Percentiles rank a stretch among this genome's conserved stretches.
Conservation (phyloP, 2,329 filamentous ascomycete species). For the Xylariaceae sp. region DNA sequence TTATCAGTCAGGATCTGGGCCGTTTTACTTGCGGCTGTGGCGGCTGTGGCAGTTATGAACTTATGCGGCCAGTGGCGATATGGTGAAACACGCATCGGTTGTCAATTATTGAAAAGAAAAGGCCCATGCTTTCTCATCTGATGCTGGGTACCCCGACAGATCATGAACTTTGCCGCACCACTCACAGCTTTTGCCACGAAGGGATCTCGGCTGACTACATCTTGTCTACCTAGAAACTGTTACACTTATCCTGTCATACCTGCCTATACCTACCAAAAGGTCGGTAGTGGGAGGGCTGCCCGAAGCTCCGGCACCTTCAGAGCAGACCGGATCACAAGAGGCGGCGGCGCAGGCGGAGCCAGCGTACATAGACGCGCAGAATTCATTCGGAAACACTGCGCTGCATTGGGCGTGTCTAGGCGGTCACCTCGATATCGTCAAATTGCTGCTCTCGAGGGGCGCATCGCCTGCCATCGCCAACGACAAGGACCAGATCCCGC, state of each 20-base stretch:
- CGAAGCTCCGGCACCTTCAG: conserved; percentile 2
- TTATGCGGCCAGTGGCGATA: no score
- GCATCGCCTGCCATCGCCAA: conserved; percentile 77
- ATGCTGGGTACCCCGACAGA: no score
- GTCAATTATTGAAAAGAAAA: no score
- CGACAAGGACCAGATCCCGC: conserved; percentile 73
- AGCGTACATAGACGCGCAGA: conserved; percentile 61
- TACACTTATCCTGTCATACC: conserved; percentile 22
- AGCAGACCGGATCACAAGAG: conserved; percentile 29
- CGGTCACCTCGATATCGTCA: conserved; percentile 75
- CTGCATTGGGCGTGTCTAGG: conserved; percentile 93
- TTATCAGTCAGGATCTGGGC: no score
- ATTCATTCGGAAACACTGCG: conserved; percentile 81
- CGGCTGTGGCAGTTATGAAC: no score
- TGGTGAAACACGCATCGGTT: no score
- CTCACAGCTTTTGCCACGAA: background rate
- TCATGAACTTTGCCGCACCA: no score
- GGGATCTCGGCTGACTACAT: conserved; percentile 7
- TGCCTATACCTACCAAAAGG: conserved; percentile 14
- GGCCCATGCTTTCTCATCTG: no score
- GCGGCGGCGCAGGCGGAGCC: conserved; percentile 34
- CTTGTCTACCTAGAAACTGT: conserved; percentile 36
- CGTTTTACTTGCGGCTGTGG: no score
- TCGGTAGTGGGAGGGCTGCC: conserved; percentile 3
- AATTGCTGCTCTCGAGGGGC: conserved; percentile 68